Conservation (phyloP, 208 protist species). For the Endotrypanum monterogeii region DNA sequence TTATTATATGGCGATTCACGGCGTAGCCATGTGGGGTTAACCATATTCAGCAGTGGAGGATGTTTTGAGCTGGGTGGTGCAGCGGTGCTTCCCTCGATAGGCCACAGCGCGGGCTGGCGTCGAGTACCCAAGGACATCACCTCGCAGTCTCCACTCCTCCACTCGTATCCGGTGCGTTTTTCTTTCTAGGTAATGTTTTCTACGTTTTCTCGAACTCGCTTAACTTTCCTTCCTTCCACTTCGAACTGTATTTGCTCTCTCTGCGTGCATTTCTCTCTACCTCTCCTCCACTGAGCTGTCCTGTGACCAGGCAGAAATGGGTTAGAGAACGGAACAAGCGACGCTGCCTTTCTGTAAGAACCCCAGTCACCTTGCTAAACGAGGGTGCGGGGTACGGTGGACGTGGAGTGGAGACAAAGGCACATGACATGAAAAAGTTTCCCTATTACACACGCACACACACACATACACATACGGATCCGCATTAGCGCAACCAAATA, state of each 20-base stretch:
- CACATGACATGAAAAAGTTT: not conserved
- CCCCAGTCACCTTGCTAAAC: not conserved
- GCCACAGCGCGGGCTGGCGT: not conserved
- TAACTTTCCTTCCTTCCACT: not conserved
- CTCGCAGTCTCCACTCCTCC: not conserved
- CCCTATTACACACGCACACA: not conserved
- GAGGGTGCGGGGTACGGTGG: not conserved
- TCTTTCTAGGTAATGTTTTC: not conserved
- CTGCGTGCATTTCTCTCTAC: not conserved
- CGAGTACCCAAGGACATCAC: not conserved
- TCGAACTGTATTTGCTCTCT: not conserved
- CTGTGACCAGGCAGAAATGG: not conserved
- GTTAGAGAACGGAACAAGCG: not conserved
- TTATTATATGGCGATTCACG: not conserved
- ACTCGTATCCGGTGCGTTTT: not conserved
- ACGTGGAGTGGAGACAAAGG: not conserved
- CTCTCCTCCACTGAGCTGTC: not conserved
- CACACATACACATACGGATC: not conserved
- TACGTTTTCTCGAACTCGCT: not conserved
- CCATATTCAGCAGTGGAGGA: not conserved
- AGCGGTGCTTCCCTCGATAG: not conserved
- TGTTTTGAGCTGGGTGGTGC: not conserved
- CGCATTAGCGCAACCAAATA: not conserved
- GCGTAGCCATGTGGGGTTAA: not conserved
- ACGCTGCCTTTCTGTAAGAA: not conserved